Base-by-base conservation (phyloP, 2,329 filamentous ascomycete genomes). In the Beauveria australis region DNA sequence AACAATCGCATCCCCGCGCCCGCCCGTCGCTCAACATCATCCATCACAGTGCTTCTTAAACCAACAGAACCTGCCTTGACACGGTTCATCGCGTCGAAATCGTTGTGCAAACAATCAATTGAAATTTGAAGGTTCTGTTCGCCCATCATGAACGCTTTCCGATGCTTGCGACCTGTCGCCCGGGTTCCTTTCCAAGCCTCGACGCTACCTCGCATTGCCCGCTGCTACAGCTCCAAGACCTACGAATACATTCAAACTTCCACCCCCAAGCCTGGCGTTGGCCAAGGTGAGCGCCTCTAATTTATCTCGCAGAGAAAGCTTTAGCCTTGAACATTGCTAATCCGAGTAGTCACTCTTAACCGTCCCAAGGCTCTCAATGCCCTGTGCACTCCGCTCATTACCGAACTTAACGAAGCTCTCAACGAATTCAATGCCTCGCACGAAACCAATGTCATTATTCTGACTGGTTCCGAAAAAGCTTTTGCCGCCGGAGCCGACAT, bases 401-500 rank as follows among this genome's bases (percentile, higher is more conserved):
- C 78, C 67, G 94, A 99, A 78, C 84, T 99, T 66, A 96, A 96
- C 76, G 77, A 87, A 66, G 90, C 90, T 40, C 83, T 96, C 59
- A 76, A 76, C 64, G 80, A 83, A 62, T 86, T 92, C 76, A 89
- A 93, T 70, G 74, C 80, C 53, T 85, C 89, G 64, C 81, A 87
- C 61, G 79, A 82, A 37, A 88, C 92, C 65, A 84, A 85, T 10
- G 88, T 88, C 67, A 91, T 96, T 67, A 76, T 99, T 62, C 80
- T 99, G 62, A 97, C 94, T 1, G 94, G 94, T 60, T 95, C 89
- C 51, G 81, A 91, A 66, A 91, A 88, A 75, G 92, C 93, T 47
- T 99, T 97, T 71, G 93, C 93, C 33, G 93, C 94, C 49, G 94
- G 94, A 56, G 94, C 94, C 63, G 94, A 99, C 75, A 99, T 99